Base-by-base conservation (phyloP, 106 monocot genomes). In the Xerophyta viscosa region DNA sequence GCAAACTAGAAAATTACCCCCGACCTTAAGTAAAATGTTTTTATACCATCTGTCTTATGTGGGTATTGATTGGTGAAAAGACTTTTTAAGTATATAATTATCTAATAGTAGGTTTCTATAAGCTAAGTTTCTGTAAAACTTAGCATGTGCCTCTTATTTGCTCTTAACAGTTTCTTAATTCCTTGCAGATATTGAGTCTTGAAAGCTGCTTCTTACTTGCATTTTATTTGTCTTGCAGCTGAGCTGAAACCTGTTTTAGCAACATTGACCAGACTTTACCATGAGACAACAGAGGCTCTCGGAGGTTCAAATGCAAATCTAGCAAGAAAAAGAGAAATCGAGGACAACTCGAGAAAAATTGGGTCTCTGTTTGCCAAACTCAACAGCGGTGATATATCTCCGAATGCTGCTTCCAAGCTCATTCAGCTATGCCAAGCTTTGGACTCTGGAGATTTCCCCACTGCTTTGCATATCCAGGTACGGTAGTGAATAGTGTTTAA, bases 391-490 rank as follows among this genome's bases (percentile, higher is more conserved):
- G 96, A 98, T 46, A 79, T 98, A 71, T 98, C 96, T 56, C 68
- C 82, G 12, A 89, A 81, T 66, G 96, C 73, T 47, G 75, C 89
- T 29, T 78, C 84, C 26, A 98, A 86, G 66, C 82, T 98, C 25
- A 31, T 58, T 33, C 84, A 98, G 55, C 81, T 98, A 25, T 98
- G 96, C 52, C 71, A 73, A 30, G 76, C 76, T 39, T 51, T 98
- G 56, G 96, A 98, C 24, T 10, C 46, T 31, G 76, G 78, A 10
- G 74, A 89, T 56, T 89, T 79, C 68, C 62, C 79, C 48, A 43
- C 37, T 54, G 96, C 96, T 49, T 68, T 98, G 72, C 96, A 89
- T 44, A 67, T 77, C 41, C 96, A 98, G 89, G 96, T 98, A 82
- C 27, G 29, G 13, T 39, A 15, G 15, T 39, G 39, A 2, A 8